phyloP scores from a whole-genome alignment of 441 rosid genomes.

The Aquilaria agallochum region DNA sequence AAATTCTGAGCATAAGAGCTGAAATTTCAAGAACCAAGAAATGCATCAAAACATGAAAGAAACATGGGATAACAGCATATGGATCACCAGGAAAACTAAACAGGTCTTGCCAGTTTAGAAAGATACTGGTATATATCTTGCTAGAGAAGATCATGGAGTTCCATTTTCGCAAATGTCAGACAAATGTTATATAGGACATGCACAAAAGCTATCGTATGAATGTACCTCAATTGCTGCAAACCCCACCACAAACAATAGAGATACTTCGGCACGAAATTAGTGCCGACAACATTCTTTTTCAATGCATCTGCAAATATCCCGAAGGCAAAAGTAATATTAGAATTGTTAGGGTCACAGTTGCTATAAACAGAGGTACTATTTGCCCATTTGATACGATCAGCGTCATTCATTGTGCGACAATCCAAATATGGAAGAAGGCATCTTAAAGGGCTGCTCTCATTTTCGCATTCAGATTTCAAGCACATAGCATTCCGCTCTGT shows the following conservation, averaged over 20 bases:
- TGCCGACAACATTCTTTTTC: slow-evolving; percentile 46
- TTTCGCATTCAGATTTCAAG: slow-evolving; percentile 66
- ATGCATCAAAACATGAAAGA: slow-evolving; percentile 2
- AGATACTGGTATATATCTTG: background rate
- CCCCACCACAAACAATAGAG: slow-evolving; percentile 94
- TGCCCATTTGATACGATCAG: slow-evolving; percentile 43
- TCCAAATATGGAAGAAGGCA: slow-evolving; percentile 53
- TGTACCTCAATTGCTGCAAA: slow-evolving; percentile 78
- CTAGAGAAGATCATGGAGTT: no score
- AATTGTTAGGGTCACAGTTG: slow-evolving; percentile 45
- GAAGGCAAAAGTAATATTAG: slow-evolving; percentile 29
- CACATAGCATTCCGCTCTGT: slow-evolving; percentile 73
- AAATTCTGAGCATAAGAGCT: slow-evolving; percentile 81
- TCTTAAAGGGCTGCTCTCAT: slow-evolving; percentile 34
- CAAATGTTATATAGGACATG: background rate
- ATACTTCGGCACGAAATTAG: slow-evolving; percentile 58
- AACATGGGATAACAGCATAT: background rate
- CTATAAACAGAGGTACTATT: slow-evolving; percentile 47
- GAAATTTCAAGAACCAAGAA: slow-evolving; percentile 14
- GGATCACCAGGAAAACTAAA: background rate
- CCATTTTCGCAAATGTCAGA: background rate
- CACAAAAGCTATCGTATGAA: background rate
- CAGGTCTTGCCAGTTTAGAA: background rate
- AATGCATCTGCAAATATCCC: slow-evolving; percentile 69
- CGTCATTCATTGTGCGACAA: slow-evolving; percentile 34